A percentile compares a stretch with the other conserved stretches of the same genome.
Conservation (phyloP, 129 eudicot species). For the Lactuca saligna region DNA sequence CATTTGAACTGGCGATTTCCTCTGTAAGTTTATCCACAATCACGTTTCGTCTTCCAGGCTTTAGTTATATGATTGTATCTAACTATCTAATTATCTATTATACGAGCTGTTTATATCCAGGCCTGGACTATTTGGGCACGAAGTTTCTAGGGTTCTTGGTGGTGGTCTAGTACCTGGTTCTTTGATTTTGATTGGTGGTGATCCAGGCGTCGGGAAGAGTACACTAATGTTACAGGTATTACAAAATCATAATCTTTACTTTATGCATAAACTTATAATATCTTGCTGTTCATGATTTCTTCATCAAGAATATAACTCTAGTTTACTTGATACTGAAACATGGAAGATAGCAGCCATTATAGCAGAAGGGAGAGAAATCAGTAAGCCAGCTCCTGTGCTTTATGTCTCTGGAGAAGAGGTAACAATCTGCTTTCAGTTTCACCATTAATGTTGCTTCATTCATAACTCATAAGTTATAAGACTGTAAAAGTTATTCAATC, state of each 20-base stretch:
- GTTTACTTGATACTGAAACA: constrained; percentile 12
- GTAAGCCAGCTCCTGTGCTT: constrained; percentile 67
- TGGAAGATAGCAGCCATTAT: constrained; percentile 84
- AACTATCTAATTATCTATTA: too few species aligned
- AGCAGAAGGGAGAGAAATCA: constrained; percentile 59
- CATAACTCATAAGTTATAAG: background rate
- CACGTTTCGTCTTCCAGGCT: background rate
- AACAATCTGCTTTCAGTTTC: background rate
- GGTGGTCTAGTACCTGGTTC: constrained; percentile 99
- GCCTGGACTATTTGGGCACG: constrained; percentile 74
- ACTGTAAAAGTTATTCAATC: background rate
- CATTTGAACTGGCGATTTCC: constrained; percentile 70
- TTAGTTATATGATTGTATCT: background rate
- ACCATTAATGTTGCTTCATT: constrained; percentile 13
- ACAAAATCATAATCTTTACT: background rate
- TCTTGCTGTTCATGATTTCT: constrained; percentile 1
- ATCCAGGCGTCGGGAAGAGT: constrained; percentile 99
- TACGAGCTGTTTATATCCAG: constrained; percentile 34
- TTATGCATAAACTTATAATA: background rate
- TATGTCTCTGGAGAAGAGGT: constrained; percentile 99
- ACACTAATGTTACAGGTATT: constrained; percentile 84
- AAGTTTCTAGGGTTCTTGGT: constrained; percentile 90
- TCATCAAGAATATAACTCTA: constrained; percentile 1
- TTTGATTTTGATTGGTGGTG: constrained; percentile 88
- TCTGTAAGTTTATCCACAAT: constrained; percentile 48